phyloP scores from a whole-genome alignment of 2,329 filamentous ascomycete species.

The Phyllosticta capitalensis region DNA sequence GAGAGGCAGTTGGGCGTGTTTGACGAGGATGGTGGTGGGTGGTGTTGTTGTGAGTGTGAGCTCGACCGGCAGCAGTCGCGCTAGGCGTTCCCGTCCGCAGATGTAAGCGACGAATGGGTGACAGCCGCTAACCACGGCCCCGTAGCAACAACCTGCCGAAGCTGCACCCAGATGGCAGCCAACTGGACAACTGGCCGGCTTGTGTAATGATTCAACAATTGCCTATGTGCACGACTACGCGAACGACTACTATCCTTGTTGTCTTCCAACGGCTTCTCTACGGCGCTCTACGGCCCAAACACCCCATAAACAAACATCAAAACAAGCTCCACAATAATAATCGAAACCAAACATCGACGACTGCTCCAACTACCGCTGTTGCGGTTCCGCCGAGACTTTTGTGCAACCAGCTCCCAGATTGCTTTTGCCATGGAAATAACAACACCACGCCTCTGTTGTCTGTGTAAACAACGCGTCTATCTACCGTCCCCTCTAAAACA shows the following conservation, averaged over 20 bases:
- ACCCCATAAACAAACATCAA: background rate
- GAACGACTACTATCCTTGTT: too few species aligned
- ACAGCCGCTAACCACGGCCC: background rate
- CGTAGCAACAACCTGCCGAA: background rate
- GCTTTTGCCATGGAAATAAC: background rate
- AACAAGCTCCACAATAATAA: background rate
- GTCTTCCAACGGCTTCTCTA: background rate
- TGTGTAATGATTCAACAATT: background rate
- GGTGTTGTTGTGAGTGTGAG: background rate
- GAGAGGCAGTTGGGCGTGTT: background rate
- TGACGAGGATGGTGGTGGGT: constrained; percentile 4
- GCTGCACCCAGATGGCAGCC: background rate
- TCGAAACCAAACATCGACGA: background rate
- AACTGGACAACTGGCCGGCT: too few species aligned
- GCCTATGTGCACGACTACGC: too few species aligned
- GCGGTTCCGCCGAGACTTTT: background rate
- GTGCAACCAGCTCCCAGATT: background rate
- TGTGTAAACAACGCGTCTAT: background rate
- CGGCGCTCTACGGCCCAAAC: background rate
- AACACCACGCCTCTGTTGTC: background rate
- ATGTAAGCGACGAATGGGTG: constrained; percentile 4
- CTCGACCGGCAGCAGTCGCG: constrained; percentile 5
- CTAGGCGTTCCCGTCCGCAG: constrained; percentile 2
- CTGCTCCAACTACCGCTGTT: background rate
- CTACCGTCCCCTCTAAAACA: constrained; percentile 2